Conservation (phyloP, 768 basidiomycete genomes). For the Rhizopogon vinicolor region DNA sequence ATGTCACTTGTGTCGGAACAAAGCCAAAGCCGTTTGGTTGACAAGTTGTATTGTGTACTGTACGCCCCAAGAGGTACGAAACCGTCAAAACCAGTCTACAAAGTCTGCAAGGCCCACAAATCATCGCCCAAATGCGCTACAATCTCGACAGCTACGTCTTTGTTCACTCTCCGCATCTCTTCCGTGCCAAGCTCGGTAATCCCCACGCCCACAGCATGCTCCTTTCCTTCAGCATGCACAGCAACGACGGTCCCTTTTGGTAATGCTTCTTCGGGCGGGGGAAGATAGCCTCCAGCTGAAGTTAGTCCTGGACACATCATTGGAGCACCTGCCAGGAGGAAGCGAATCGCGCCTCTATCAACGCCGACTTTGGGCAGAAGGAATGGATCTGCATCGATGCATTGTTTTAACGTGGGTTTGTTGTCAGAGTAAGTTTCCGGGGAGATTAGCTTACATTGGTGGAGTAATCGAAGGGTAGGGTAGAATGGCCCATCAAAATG, state of each 20-base stretch:
- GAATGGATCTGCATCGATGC: constrained; percentile 65
- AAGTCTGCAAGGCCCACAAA: constrained; percentile 65
- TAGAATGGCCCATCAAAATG: constrained; percentile 92
- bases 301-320: constrained; percentile 99
- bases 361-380: constrained; percentile 85
- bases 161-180: constrained; percentile 87
- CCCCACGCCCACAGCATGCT: constrained; percentile 85
- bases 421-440: not conserved
- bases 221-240: constrained; percentile 94
- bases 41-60: not conserved
- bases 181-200: constrained; percentile 78
- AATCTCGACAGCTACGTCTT: constrained; percentile 86
- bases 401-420: not conserved
- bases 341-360: constrained; percentile 97
- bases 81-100: constrained; percentile 35
- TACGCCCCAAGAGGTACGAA: not conserved
- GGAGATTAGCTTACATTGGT: constrained; percentile 67
- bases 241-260: constrained; percentile 78
- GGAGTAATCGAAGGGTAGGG: constrained; percentile 84
- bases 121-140: constrained; percentile 87
- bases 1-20: not conserved
- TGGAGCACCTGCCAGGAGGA: constrained; percentile 87
- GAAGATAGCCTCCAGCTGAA: constrained; percentile 85
- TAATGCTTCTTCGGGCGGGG: constrained; percentile 63
- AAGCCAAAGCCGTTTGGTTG: not conserved